Conservation (phyloP, 108 stramenopile species). For the Cyclotella distinguenda region DNA sequence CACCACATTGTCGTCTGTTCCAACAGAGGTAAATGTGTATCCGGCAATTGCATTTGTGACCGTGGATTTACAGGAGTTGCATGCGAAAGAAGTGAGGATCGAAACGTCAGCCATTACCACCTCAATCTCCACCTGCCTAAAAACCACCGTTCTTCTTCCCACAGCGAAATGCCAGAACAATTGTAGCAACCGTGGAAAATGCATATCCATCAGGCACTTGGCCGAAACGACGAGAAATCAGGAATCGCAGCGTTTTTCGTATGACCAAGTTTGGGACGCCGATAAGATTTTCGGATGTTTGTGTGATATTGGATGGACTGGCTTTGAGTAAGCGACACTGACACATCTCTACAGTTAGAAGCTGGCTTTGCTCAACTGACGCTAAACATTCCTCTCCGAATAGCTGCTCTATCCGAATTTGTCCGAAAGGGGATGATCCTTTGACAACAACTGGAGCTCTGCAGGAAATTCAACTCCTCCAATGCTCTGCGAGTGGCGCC, state of each 20-base stretch:
- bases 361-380: too few species aligned
- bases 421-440: slow-evolving; percentile 77
- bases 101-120: slow-evolving; percentile 12
- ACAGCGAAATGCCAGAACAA: slow-evolving; percentile 34
- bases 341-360: neutral
- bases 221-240: slow-evolving; percentile 36
- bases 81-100: slow-evolving; percentile 52
- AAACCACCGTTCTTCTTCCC: neutral
- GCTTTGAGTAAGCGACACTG: slow-evolving; percentile 9
- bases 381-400: too few species aligned
- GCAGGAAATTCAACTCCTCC: slow-evolving; percentile 59
- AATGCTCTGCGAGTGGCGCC: slow-evolving; percentile 50
- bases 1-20: slow-evolving; percentile 60
- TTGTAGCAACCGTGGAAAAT: slow-evolving; percentile 32
- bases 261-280: slow-evolving; percentile 60
- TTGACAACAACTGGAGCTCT: slow-evolving; percentile 45
- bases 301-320: slow-evolving; percentile 68
- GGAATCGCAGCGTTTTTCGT: slow-evolving; percentile 28
- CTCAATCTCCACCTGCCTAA: slow-evolving; percentile 25
- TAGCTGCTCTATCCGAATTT: slow-evolving; percentile 62
- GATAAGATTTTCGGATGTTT: slow-evolving; percentile 78
- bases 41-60: slow-evolving; percentile 55
- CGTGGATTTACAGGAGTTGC: slow-evolving; percentile 57
- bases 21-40: slow-evolving; percentile 53
- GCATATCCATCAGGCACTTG: slow-evolving; percentile 27